Evolutionary conservation across 768 basidiomycete genomes (phyloP).

Genomic region (Clitopilus hobsonii): DNA sequence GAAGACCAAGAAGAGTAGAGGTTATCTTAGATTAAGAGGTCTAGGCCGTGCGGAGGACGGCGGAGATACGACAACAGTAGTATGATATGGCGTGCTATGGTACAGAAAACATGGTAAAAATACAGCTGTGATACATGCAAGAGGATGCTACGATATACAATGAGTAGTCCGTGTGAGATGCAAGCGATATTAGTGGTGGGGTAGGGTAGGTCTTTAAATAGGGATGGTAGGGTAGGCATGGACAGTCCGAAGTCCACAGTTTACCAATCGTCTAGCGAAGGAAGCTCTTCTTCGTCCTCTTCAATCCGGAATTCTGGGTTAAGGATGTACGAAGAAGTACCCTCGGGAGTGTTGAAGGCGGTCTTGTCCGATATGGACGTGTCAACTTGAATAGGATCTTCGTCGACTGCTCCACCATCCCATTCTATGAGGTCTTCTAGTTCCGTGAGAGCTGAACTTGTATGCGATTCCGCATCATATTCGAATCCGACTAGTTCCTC

Average conservation of each 20-base stretch:
- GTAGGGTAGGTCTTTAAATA: not conserved
- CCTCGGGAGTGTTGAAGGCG: slow-evolving; percentile 4
- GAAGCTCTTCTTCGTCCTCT: slow-evolving; percentile 34
- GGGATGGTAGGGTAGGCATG: not conserved
- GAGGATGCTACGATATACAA: not conserved
- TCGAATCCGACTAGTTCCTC: slow-evolving; percentile 12
- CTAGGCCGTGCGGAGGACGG: not conserved
- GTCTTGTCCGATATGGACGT: not conserved
- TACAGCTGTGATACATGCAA: not conserved
- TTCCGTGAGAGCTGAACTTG: not conserved
- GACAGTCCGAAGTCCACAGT: not conserved
- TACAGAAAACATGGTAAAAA: not conserved
- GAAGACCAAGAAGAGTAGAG: not conserved
- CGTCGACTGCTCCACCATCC: not conserved
- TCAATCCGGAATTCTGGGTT: slow-evolving; percentile 20
- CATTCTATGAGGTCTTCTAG: slow-evolving; percentile 6
- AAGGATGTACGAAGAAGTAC: slow-evolving; percentile 5
- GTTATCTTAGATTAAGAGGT: no score
- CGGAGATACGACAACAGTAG: not conserved
- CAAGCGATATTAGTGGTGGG: not conserved
- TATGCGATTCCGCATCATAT: not conserved
- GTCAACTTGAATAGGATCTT: not conserved
- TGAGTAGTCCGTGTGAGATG: not conserved
- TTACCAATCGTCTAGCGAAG: slow-evolving; percentile 39
- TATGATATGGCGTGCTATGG: not conserved